Conservation (phyloP, 2,329 filamentous ascomycete genomes). For the Aspergillus brunneoviolaceus region DNA sequence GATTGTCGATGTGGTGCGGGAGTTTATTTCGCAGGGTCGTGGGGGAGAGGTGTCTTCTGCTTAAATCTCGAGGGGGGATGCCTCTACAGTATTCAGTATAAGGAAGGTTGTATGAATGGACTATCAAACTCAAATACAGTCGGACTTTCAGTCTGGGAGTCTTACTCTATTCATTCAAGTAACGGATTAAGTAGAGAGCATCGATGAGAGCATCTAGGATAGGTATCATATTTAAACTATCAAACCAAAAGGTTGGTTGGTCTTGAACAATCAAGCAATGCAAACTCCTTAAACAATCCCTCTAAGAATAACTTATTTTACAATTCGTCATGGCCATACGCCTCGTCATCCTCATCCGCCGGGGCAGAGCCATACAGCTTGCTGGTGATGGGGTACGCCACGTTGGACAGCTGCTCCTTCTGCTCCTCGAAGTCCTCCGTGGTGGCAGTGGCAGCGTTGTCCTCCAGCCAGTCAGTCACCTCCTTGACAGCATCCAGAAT, state of each 20-base stretch:
- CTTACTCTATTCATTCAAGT: no score
- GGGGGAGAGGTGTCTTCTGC: background rate
- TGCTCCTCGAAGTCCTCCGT: constrained; percentile 98
- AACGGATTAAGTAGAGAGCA: no score
- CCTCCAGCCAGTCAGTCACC: constrained; percentile 91
- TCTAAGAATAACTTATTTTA: constrained; percentile 51
- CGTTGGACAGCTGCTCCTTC: constrained; percentile 96
- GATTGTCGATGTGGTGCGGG: constrained; percentile 67
- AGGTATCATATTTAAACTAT: constrained; percentile 12
- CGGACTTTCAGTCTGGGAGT: no score
- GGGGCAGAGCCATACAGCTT: constrained; percentile 80
- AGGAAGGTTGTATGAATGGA: no score
- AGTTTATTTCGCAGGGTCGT: constrained; percentile 38
- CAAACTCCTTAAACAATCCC: constrained; percentile 39
- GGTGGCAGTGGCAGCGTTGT: constrained; percentile 81
- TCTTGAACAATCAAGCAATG: constrained; percentile 18
- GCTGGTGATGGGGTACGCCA: constrained; percentile 98
- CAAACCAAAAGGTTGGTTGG: constrained; percentile 21
- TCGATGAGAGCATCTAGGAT: background rate
- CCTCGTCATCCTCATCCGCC: constrained; percentile 69
- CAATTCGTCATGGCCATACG: constrained; percentile 71
- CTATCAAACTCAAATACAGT: no score
- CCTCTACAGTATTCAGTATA: no score
- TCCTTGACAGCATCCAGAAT: constrained; percentile 97
- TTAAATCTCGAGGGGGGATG: no score